Conservation (phyloP, 176 grass and related monocot genomes). For the Eragrostis curvula region DNA sequence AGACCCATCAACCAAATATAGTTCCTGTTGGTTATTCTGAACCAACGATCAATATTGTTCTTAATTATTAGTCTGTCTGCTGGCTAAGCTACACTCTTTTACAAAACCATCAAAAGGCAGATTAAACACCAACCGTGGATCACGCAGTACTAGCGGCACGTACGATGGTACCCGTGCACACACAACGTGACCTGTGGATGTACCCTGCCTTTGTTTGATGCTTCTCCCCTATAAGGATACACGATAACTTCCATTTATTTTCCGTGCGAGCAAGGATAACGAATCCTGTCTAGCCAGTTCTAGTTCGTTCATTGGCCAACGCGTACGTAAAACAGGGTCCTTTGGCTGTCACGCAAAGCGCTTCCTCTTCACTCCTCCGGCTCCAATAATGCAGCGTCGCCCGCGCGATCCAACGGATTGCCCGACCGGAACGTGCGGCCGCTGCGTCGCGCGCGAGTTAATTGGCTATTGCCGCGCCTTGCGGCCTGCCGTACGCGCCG, state of each 20-base stretch:
- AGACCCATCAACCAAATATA: too few relatives aligned
- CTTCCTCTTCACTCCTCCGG: background rate
- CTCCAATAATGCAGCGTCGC: constrained; percentile 25
- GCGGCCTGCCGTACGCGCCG: constrained; percentile 30
- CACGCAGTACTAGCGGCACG: background rate
- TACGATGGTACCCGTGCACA: background rate
- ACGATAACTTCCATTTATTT: background rate
- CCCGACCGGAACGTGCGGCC: constrained; percentile 17
- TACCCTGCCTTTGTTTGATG: background rate
- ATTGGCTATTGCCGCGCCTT: constrained; percentile 2
- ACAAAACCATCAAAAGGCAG: background rate
- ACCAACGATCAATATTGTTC: background rate
- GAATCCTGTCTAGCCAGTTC: background rate
- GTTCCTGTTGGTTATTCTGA: background rate
- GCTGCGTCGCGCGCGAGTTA: constrained; percentile 11
- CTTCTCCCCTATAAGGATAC: background rate
- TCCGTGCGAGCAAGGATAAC: background rate
- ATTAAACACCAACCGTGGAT: too few relatives aligned
- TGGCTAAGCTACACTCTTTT: background rate
- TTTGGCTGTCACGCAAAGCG: background rate
- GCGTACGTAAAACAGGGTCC: background rate
- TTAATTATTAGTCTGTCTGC: background rate
- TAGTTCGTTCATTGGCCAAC: background rate
- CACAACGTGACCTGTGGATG: background rate
- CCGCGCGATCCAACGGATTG: background rate